Evolutionary conservation across 2,329 filamentous ascomycete genomes (phyloP).

Genomic region (Aspergillus phoenicis): DNA sequence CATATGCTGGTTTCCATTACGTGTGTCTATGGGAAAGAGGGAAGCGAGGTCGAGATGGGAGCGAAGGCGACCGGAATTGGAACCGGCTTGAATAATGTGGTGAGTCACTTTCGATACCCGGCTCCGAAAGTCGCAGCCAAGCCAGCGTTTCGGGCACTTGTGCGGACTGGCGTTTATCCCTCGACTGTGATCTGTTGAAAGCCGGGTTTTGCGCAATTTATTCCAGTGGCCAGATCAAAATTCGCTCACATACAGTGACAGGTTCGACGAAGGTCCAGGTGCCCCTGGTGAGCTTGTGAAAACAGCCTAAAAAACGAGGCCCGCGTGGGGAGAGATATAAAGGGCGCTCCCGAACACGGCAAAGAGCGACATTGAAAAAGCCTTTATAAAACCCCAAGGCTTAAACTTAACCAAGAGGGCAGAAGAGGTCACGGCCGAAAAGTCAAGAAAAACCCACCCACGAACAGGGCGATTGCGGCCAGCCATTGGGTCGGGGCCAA

Average conservation of each 20-base stretch:
- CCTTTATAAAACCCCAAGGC: no score
- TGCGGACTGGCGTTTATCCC: not conserved
- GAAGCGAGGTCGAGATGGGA: slow-evolving; percentile 4
- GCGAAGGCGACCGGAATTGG: not conserved
- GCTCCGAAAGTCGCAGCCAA: slow-evolving; percentile 28
- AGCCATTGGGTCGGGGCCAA: slow-evolving; percentile 1
- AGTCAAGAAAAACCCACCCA: not conserved
- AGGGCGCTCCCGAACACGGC: no score
- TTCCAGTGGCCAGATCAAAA: slow-evolving; percentile 1
- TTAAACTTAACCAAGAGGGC: not conserved
- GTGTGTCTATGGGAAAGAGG: slow-evolving; percentile 11
- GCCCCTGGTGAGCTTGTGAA: not conserved
- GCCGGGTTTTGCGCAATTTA: slow-evolving; percentile 8
- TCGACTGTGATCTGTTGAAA: not conserved
- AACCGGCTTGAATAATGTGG: slow-evolving; percentile 7
- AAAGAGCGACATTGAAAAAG: no score
- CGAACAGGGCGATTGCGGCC: not conserved
- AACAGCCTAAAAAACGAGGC: not conserved
- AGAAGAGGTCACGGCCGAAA: not conserved
- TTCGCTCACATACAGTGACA: slow-evolving; percentile 4
- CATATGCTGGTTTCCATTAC: slow-evolving; percentile 16
- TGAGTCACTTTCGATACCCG: slow-evolving; percentile 12
- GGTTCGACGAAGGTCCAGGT: not conserved
- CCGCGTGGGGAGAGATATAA: not conserved
- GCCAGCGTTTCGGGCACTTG: slow-evolving; percentile 1